Conservation (phyloP, 345 rosid species). For the Zanthoxylum bungeanum region DNA sequence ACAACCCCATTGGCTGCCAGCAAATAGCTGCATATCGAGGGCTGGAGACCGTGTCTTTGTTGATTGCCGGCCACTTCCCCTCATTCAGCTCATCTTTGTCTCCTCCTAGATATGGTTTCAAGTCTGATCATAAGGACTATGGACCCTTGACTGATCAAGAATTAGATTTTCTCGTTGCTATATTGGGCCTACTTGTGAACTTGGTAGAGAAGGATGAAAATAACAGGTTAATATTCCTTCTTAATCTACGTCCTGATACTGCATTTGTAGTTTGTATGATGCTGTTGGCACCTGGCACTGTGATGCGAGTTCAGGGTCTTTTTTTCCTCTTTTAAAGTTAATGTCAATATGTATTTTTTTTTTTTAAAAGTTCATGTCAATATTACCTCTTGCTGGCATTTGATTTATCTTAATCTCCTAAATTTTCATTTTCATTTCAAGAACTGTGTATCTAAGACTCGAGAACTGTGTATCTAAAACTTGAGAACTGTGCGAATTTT, state of each 20-base stretch:
- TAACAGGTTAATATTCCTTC: constrained; percentile 62
- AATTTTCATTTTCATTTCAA: background rate
- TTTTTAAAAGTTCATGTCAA: background rate
- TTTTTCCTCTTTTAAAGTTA: background rate
- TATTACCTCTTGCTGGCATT: background rate
- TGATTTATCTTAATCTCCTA: background rate
- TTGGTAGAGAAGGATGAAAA: constrained; percentile 87
- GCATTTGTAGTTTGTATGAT: constrained; percentile 10
- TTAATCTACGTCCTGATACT: background rate
- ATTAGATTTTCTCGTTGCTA: constrained; percentile 92
- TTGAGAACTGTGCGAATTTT: too few species aligned
- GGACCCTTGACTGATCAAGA: constrained; percentile 77
- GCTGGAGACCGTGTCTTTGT: constrained; percentile 67
- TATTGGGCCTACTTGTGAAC: constrained; percentile 88
- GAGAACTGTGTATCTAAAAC: too few species aligned
- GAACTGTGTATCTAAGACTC: background rate
- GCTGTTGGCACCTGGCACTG: constrained; percentile 4
- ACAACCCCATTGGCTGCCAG: constrained; percentile 75
- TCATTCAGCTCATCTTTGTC: constrained; percentile 49
- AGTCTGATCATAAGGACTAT: constrained; percentile 32
- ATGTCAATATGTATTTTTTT: too few species aligned
- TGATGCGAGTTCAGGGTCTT: background rate
- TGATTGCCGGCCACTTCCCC: constrained; percentile 82
- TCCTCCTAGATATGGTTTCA: constrained; percentile 23
- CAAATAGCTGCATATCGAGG: constrained; percentile 85